phyloP scores from a whole-genome alignment of 768 basidiomycete species.

The Filobasidium floriforme region DNA sequence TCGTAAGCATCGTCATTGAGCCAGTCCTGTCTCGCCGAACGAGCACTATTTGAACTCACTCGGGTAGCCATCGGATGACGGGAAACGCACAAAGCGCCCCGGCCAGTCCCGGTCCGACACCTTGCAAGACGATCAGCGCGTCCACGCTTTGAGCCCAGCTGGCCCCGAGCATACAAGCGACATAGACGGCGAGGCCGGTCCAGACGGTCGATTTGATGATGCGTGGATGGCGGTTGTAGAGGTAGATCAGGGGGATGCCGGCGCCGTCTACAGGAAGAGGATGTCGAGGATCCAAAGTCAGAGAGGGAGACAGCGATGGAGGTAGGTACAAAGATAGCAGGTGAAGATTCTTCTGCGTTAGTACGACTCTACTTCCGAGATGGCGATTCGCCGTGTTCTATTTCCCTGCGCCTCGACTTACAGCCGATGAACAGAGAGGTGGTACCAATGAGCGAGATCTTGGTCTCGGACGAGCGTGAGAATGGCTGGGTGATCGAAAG shows the following conservation, averaged over 20 bases:
- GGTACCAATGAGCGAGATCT: slow-evolving; percentile 26
- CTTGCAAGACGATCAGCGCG: slow-evolving; percentile 25
- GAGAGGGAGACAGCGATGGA: too few relatives aligned
- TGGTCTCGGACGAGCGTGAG: slow-evolving; percentile 19
- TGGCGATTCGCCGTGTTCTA: too few relatives aligned
- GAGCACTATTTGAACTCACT: slow-evolving; percentile 24
- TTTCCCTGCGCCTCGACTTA: slow-evolving; percentile 6
- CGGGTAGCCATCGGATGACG: slow-evolving; percentile 28
- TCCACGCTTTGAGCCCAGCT: slow-evolving; percentile 20
- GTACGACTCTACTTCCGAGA: too few relatives aligned
- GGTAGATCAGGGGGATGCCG: slow-evolving; percentile 26
- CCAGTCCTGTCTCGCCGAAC: not conserved
- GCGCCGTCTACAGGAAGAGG: too few relatives aligned
- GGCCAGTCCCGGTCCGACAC: slow-evolving; percentile 25
- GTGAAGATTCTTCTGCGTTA: too few relatives aligned
- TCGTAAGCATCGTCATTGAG: not conserved
- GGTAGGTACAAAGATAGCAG: too few relatives aligned
- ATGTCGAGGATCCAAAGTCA: too few relatives aligned
- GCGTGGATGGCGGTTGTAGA: slow-evolving; percentile 27
- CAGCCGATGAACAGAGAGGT: slow-evolving; percentile 23
- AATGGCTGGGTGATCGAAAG: too few relatives aligned
- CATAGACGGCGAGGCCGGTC: slow-evolving; percentile 23
- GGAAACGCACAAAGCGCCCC: slow-evolving; percentile 26
- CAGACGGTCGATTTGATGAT: slow-evolving; percentile 26
- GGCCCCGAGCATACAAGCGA: slow-evolving; percentile 19